Percentiles rank a stretch among this genome's conserved stretches.
phyloP scores from a whole-genome alignment of 2,329 filamentous ascomycete species.

The Verticillium longisporum region DNA sequence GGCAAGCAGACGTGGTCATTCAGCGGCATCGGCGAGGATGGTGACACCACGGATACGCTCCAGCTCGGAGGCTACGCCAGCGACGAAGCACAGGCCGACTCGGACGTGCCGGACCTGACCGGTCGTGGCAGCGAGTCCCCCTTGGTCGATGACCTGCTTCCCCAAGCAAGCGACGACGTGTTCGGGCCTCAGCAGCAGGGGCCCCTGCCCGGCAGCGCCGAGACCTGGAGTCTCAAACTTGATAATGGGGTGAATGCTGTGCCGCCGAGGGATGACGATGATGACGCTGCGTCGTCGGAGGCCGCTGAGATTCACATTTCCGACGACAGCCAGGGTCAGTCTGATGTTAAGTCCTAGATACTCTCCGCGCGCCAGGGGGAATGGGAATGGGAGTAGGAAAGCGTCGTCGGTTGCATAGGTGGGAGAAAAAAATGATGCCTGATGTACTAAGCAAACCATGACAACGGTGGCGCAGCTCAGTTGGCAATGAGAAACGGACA shows the following conservation, averaged over 20 bases:
- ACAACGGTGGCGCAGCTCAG: background rate
- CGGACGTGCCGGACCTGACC: slow-evolving; percentile 24
- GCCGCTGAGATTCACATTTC: slow-evolving; percentile 44
- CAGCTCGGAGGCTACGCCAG: slow-evolving; percentile 29
- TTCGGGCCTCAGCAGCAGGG: slow-evolving; percentile 3
- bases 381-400: background rate
- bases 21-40: slow-evolving; percentile 23
- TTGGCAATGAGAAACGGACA: background rate
- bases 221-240: slow-evolving; percentile 25
- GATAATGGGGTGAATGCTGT: slow-evolving; percentile 30
- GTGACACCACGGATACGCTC: slow-evolving; percentile 21
- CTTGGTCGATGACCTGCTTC: slow-evolving; percentile 4
- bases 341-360: background rate
- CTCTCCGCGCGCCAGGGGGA: background rate
- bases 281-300: slow-evolving; percentile 32
- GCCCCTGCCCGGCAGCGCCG: background rate
- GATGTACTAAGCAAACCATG: background rate
- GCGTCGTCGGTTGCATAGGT: background rate
- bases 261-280: slow-evolving; percentile 22
- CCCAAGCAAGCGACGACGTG: background rate
- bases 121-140: slow-evolving; percentile 12
- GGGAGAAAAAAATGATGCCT: background rate
- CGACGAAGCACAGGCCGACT: slow-evolving; percentile 35
- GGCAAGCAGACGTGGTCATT: slow-evolving; percentile 41
- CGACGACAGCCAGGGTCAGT: slow-evolving; percentile 23